A percentile compares a stretch with the other conserved stretches of the same genome.
phyloP scores from a whole-genome alignment of 805 yeast species.

The Lachancea lanzarotensis region DNA sequence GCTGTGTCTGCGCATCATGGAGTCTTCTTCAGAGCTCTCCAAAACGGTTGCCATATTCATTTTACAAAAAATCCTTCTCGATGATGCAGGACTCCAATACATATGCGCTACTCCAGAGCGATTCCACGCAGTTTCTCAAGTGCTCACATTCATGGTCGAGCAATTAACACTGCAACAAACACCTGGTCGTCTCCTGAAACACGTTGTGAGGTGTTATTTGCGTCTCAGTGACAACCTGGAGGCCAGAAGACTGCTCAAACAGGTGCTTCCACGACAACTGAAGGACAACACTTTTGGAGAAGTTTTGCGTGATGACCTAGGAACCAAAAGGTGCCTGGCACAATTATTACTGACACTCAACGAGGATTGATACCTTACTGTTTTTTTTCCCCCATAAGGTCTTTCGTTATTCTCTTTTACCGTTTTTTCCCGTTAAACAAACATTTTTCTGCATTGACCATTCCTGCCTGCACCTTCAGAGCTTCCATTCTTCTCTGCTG shows the following conservation, averaged over 20 bases:
- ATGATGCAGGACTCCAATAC: constrained; percentile 84
- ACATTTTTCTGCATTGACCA: no score
- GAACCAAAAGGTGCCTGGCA: constrained; percentile 80
- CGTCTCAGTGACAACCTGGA: constrained; percentile 84
- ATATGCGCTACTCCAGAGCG: constrained; percentile 94
- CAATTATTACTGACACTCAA: constrained; percentile 68
- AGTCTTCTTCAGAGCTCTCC: constrained; percentile 84
- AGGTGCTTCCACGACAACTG: constrained; percentile 78
- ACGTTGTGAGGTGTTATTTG: constrained; percentile 89
- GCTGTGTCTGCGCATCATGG: constrained; percentile 89
- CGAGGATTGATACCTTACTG: constrained; percentile 25
- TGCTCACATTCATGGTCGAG: constrained; percentile 78
- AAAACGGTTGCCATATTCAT: constrained; percentile 97
- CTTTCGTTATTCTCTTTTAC: neutral
- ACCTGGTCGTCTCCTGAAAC: constrained; percentile 81
- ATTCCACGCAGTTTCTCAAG: constrained; percentile 88
- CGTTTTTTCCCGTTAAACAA: no score
- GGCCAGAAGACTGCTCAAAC: constrained; percentile 80
- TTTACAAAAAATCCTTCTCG: constrained; percentile 84
- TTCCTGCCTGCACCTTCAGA: no score
- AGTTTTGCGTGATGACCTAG: constrained; percentile 76
- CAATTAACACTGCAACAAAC: constrained; percentile 64
- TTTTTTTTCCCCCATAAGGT: neutral
- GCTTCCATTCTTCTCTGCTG: no score
- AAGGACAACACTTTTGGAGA: constrained; percentile 67